These are phyloP conservation scores for Cotoneaster glaucophyllus DNA, from an alignment of 306 rosid species.

Conservation along the genomic window DNA sequence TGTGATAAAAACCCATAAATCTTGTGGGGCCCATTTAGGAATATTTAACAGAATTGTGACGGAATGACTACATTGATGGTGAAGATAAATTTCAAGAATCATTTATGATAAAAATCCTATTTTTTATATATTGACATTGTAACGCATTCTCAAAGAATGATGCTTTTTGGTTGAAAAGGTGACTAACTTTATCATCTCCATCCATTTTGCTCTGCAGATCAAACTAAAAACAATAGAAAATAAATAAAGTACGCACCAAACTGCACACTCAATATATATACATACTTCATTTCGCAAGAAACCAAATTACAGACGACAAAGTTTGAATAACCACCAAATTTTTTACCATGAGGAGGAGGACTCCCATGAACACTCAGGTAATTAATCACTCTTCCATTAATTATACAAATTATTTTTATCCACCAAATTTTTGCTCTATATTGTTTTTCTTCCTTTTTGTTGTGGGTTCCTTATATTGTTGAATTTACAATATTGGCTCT, in stretches of 20 bases:
- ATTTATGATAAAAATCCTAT: no score
- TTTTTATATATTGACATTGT: neutral
- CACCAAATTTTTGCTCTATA: neutral
- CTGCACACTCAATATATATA: neutral
- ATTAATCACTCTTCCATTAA: neutral
- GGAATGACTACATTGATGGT: no score
- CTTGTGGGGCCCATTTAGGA: no score
- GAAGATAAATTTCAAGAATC: no score
- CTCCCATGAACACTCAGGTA: conserved; percentile 10
- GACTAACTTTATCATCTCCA: neutral
- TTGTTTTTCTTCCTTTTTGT: neutral
- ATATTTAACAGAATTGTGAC: no score
- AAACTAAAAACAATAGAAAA: neutral
- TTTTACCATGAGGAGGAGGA: conserved; percentile 1
- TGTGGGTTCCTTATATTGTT: neutral
- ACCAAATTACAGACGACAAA: neutral
- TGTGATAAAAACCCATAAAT: no score
- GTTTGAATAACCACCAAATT: neutral
- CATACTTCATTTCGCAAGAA: neutral
- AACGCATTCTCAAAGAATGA: neutral
- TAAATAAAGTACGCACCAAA: neutral
- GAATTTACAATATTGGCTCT: neutral
- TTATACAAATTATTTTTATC: neutral
- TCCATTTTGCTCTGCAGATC: neutral
- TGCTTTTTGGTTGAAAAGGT: neutral